Evolutionary conservation across 2,329 filamentous ascomycete species (phyloP), one percentile per base, ranked within the genome.

Genomic region (Coniochaeta sp.): DNA sequence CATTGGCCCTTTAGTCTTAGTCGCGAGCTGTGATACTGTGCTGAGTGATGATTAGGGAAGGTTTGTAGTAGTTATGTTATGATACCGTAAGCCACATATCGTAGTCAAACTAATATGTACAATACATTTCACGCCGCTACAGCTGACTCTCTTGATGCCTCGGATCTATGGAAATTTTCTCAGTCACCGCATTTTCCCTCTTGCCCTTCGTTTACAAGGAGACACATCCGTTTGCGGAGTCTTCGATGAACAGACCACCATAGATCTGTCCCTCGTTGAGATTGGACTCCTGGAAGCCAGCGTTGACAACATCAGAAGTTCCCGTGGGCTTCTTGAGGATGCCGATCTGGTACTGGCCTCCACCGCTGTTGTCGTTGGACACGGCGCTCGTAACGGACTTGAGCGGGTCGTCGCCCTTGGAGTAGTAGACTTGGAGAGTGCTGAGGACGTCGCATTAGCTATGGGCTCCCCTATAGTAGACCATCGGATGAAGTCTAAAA

Each of bases 361-460:
- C 77, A 22, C 84, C 84, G 10, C 77, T 73, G 62, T 84, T 77
- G 67, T 84, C 74, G 63, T 82, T 82, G 17, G 71, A 60, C 4
- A 79, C 67, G 2, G 76, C 73, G 1, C 69, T 70, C 3, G 78
- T 81, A 19, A 83, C 81, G 26, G 75, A 71, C 58, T 74, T 67
- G 42, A 86, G 77, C 2, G 78, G 72, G 1, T 72, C 74, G 58
- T 73, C 69, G 61, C 76, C 75, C 38, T 72, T 72, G 26, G 83
- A 85, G 73, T 85, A 85, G 73, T 81, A 84, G 28, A 85, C 75
- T 60, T 79, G 78, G 2, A 84, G 75, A 50, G 82, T 80, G 67
- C 82, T 85, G 34, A 36, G 9, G 14, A 7, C 7, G 19, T 47
- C 42, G 54, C 30, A 34, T 40, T 30, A 40, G 7, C 14, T 38